A percentile compares a stretch with the other conserved stretches of the same genome.
phyloP scores from a whole-genome alignment of 1,284 basidiomycete species.

The Ceratobasidium sp. region DNA sequence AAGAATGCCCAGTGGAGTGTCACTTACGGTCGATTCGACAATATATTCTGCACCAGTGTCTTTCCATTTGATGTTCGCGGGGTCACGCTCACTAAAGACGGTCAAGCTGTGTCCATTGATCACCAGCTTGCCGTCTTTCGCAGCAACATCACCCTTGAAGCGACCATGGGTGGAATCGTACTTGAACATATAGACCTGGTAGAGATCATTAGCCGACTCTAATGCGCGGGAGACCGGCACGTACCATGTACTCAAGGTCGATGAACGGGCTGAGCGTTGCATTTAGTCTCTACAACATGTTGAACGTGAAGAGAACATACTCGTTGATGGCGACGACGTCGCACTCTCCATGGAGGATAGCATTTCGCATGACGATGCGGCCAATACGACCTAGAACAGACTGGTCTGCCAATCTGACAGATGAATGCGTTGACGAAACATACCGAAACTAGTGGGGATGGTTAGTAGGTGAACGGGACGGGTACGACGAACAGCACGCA shows the following conservation, averaged over 20 bases:
- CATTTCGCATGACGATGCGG: slow-evolving; percentile 98
- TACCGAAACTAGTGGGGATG: slow-evolving; percentile 76
- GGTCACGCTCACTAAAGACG: slow-evolving; percentile 91
- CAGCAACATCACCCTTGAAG: slow-evolving; percentile 89
- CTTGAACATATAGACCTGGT: slow-evolving; percentile 99
- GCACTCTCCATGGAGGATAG: slow-evolving; percentile 81
- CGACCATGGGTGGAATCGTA: slow-evolving; percentile 98
- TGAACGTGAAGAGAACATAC: slow-evolving; percentile 64
- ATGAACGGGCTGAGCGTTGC: slow-evolving; percentile 84
- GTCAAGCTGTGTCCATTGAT: slow-evolving; percentile 86
- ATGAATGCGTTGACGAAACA: neutral
- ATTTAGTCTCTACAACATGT: slow-evolving; percentile 7
- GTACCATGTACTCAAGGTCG: slow-evolving; percentile 93
- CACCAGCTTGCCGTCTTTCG: slow-evolving; percentile 91
- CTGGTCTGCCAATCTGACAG: slow-evolving; percentile 22
- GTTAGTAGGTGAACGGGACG: slow-evolving; percentile 44
- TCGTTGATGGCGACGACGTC: slow-evolving; percentile 92
- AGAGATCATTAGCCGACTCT: neutral
- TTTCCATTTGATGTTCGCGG: slow-evolving; percentile 89
- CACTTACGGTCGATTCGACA: slow-evolving; percentile 91
- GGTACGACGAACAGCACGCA: slow-evolving; percentile 58
- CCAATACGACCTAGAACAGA: slow-evolving; percentile 87
- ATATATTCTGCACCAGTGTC: slow-evolving; percentile 90
- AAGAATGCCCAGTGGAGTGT: neutral
- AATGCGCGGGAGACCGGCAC: neutral